phyloP scores from a whole-genome alignment of 2,329 filamentous ascomycete genomes.

The Didymella sp. region DNA sequence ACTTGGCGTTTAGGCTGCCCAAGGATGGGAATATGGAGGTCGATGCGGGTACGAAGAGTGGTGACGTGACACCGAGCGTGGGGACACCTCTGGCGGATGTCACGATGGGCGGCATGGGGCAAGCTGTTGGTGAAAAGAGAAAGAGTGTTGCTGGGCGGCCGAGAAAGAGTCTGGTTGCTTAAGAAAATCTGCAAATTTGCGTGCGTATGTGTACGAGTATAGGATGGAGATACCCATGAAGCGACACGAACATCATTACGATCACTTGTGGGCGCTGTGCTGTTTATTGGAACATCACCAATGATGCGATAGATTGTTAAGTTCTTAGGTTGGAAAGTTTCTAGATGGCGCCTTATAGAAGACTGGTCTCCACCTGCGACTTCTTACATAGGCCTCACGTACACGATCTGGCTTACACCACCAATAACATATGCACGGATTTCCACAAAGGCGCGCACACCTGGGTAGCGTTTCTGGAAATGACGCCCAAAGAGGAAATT shows the following conservation, averaged over 20 bases:
- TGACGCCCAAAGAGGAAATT: not conserved
- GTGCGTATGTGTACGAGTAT: not conserved
- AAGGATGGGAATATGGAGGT: conserved; percentile 32
- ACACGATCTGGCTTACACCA: not conserved
- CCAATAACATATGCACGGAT: not conserved
- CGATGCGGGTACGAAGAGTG: conserved; percentile 12
- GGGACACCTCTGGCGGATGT: conserved; percentile 22
- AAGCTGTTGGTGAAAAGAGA: conserved; percentile 7
- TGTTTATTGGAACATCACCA: no score
- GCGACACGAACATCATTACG: not conserved
- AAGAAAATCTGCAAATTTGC: not conserved
- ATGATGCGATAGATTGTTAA: not conserved
- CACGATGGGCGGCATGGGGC: conserved; percentile 14
- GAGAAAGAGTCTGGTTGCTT: conserved; percentile 5
- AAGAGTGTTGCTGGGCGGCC: conserved; percentile 4
- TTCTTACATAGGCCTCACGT: not conserved
- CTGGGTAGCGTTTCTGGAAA: no score
- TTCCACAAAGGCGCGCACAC: not conserved
- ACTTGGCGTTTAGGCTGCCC: conserved; percentile 64
- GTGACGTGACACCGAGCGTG: conserved; percentile 23
- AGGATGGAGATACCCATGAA: not conserved
- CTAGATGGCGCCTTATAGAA: no score
- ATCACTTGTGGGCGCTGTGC: no score
- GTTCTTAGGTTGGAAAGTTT: no score
- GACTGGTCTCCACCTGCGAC: not conserved